Evolutionary conservation across 2,329 filamentous ascomycete species (phyloP).

Genomic region (Xylaria sp.): DNA sequence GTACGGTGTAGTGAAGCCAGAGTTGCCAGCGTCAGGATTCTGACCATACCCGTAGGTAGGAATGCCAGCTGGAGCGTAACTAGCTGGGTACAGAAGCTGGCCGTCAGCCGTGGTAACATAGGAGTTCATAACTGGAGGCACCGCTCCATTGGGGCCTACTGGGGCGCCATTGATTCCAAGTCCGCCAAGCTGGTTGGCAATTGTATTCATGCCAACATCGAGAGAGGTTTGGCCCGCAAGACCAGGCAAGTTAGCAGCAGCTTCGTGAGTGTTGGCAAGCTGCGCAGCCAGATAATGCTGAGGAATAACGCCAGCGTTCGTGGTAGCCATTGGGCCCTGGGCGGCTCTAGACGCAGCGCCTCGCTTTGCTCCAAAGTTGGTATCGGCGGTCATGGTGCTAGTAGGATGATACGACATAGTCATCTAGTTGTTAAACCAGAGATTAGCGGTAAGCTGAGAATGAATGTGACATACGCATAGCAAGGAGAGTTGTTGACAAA

Average conservation of each 20-base stretch:
- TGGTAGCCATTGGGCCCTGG: slow-evolving; percentile 32
- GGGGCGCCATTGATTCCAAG: slow-evolving; percentile 43
- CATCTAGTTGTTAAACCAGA: slow-evolving; percentile 15
- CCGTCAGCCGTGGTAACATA: slow-evolving; percentile 43
- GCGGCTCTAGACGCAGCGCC: slow-evolving; percentile 30
- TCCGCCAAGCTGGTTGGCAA: slow-evolving; percentile 42
- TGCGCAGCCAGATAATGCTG: slow-evolving; percentile 35
- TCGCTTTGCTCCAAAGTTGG: slow-evolving; percentile 34
- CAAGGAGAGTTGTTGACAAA: not conserved
- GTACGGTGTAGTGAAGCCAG: slow-evolving; percentile 42
- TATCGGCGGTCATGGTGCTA: slow-evolving; percentile 34
- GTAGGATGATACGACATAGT: slow-evolving; percentile 35
- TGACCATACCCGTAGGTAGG: slow-evolving; percentile 37
- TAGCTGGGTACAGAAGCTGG: slow-evolving; percentile 38
- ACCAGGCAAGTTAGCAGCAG: slow-evolving; percentile 28
- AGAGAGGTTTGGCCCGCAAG: slow-evolving; percentile 28
- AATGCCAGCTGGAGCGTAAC: slow-evolving; percentile 32
- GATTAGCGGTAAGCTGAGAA: slow-evolving; percentile 10
- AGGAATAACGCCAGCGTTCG: slow-evolving; percentile 28
- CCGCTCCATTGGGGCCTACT: slow-evolving; percentile 30
- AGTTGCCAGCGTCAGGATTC: slow-evolving; percentile 30
- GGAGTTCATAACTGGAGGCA: slow-evolving; percentile 41
- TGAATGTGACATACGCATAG: not conserved
- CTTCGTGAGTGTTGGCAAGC: slow-evolving; percentile 31
- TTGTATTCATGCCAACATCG: slow-evolving; percentile 37